phyloP scores from a whole-genome alignment of 345 rosid species.

The Trapa incisa region DNA sequence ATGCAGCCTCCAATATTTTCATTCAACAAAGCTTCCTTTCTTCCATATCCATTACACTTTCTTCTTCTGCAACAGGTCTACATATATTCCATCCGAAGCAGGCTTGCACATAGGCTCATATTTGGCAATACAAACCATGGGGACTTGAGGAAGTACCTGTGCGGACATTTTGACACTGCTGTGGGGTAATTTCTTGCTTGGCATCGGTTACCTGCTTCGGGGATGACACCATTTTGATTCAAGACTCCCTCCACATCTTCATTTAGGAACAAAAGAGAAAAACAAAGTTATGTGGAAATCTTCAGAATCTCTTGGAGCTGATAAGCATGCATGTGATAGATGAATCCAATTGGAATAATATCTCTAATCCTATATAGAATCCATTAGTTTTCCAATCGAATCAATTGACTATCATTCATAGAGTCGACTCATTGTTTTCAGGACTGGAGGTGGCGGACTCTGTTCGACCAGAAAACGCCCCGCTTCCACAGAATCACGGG shows the following conservation, averaged over 20 bases:
- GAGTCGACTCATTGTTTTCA: slow-evolving; percentile 1
- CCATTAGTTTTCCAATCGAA: neutral
- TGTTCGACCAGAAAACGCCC: slow-evolving; percentile 57
- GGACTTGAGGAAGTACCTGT: slow-evolving; percentile 68
- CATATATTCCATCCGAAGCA: slow-evolving; percentile 93
- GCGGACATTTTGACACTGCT: slow-evolving; percentile 73
- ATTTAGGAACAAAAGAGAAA: slow-evolving; percentile 75
- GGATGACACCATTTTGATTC: neutral
- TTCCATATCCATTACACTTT: neutral
- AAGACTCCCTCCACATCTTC: neutral
- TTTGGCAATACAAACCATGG: slow-evolving; percentile 80
- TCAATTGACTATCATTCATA: no score
- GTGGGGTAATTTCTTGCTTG: slow-evolving; percentile 46
- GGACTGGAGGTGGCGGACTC: slow-evolving; percentile 55
- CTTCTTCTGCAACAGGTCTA: slow-evolving; percentile 41
- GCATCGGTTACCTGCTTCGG: neutral
- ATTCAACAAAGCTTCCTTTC: neutral
- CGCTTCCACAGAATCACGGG: slow-evolving; percentile 51
- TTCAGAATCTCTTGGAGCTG: slow-evolving; percentile 59
- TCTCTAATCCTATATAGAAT: neutral
- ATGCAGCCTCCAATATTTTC: neutral
- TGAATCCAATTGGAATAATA: neutral
- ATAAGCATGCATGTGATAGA: slow-evolving; percentile 62
- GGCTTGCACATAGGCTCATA: slow-evolving; percentile 83
- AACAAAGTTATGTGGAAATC: slow-evolving; percentile 62